Evolutionary conservation across 2,329 filamentous ascomycete genomes (phyloP).

Genomic region (Fusarium secorum): DNA sequence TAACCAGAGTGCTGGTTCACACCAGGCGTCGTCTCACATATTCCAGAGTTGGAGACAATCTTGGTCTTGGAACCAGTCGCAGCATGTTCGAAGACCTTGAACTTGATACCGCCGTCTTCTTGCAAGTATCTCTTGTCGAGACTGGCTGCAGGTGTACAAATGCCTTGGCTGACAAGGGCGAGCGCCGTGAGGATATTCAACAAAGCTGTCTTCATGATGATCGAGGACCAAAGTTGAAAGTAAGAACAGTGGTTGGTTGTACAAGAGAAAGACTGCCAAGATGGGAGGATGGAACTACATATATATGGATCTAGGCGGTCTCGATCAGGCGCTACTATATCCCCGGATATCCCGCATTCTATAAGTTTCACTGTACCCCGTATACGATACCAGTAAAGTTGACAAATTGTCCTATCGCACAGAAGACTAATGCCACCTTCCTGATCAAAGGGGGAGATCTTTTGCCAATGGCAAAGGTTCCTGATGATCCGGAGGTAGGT

Average conservation of each 20-base stretch:
- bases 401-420: neutral
- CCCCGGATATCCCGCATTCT: neutral
- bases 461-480: constrained; percentile 6
- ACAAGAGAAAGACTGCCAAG: rapidly evolving
- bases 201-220: neutral
- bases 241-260: neutral
- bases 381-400: neutral
- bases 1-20: constrained; percentile 72
- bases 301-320: neutral
- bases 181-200: neutral
- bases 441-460: neutral
- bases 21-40: constrained; percentile 63
- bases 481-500: neutral
- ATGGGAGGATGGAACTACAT: neutral
- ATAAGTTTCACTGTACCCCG: neutral
- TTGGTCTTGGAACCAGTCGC: constrained; percentile 24
- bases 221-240: rapidly evolving
- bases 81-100: constrained; percentile 25
- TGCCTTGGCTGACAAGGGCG: neutral
- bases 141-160: neutral
- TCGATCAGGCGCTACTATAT: neutral
- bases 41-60: constrained; percentile 48
- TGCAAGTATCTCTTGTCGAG: neutral
- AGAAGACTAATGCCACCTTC: neutral
- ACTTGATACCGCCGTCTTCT: neutral